These are phyloP conservation scores for Talaromyces ruber DNA, from an alignment of 495 filamentous ascomycete species.

Conservation along the genomic window DNA sequence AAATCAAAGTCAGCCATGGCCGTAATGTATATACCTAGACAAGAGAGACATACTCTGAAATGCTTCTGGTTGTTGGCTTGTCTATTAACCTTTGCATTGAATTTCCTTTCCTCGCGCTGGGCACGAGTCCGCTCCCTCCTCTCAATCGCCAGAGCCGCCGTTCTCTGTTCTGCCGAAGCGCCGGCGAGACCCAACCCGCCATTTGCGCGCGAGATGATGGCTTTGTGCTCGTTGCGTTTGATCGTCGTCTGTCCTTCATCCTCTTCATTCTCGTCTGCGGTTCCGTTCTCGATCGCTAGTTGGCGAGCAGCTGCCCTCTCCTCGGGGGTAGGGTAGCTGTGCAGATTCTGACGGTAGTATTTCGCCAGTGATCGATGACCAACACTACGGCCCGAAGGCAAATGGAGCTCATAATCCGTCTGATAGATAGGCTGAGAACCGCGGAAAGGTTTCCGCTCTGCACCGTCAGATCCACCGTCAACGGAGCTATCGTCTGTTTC, in stretches of 20 bases:
- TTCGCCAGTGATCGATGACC: constrained; percentile 79
- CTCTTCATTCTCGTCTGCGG: constrained; percentile 29
- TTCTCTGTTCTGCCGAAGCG: constrained; percentile 60
- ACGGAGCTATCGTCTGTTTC: constrained; percentile 51
- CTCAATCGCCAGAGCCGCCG: constrained; percentile 52
- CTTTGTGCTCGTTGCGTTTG: constrained; percentile 44
- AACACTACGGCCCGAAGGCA: constrained; percentile 84
- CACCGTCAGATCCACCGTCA: constrained; percentile 16
- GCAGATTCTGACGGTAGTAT: constrained; percentile 90
- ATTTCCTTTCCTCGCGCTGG: constrained; percentile 47
- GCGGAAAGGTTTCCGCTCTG: constrained; percentile 21
- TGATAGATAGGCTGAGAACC: constrained; percentile 65
- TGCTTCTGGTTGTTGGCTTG: constrained; percentile 67
- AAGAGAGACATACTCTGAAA: constrained; percentile 48
- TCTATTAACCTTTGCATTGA: constrained; percentile 55
- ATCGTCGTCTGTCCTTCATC: constrained; percentile 21
- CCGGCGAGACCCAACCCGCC: constrained; percentile 70
- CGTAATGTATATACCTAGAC: neutral
- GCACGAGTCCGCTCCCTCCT: constrained; percentile 57
- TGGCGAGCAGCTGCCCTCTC: constrained; percentile 42
- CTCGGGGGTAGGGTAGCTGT: constrained; percentile 62
- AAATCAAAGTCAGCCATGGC: constrained; percentile 13
- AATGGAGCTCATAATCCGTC: constrained; percentile 85
- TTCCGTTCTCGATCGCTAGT: constrained; percentile 34
- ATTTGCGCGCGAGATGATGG: constrained; percentile 56